Conservation (phyloP, 192 early-diverging fungal genomes). For the Thoreauomyces humboldtii region DNA sequence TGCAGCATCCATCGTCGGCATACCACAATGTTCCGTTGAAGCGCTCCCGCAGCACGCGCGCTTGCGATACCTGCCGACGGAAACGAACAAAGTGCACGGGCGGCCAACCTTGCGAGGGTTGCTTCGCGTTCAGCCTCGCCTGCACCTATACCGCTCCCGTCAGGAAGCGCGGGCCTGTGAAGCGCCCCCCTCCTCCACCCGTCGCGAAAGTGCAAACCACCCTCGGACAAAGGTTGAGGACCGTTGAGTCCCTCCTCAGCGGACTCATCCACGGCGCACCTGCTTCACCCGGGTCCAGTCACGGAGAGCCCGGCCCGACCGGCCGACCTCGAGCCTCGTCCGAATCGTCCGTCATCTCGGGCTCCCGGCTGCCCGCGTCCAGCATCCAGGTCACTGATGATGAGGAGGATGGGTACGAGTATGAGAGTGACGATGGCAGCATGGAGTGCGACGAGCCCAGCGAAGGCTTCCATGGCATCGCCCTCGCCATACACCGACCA, state of each 20-base stretch:
- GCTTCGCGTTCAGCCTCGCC: constrained; percentile 29
- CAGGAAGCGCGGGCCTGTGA: constrained; percentile 41
- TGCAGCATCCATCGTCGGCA: background rate
- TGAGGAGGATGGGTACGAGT: constrained; percentile 18
- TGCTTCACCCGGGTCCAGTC: background rate
- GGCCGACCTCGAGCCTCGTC: constrained; percentile 5
- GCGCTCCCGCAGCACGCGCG: constrained; percentile 26
- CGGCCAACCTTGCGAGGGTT: constrained; percentile 33
- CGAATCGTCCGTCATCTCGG: constrained; percentile 3
- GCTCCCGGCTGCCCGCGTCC: background rate
- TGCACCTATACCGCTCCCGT: constrained; percentile 34
- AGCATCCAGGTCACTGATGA: background rate
- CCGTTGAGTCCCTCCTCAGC: constrained; percentile 35
- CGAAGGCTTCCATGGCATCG: constrained; percentile 40
- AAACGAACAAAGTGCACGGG: constrained; percentile 41
- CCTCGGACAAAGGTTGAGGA: constrained; percentile 27
- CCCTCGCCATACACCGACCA: constrained; percentile 39
- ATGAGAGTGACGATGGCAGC: background rate
- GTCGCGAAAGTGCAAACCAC: constrained; percentile 9
- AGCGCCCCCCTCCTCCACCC: constrained; percentile 7
- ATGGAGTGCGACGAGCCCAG: constrained; percentile 7
- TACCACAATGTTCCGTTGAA: constrained; percentile 18
- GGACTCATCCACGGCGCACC: constrained; percentile 25
- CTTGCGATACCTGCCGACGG: constrained; percentile 38
- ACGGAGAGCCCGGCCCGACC: too few species aligned